Conservation (phyloP, 768 basidiomycete genomes). For the Tulasnella sp. region DNA sequence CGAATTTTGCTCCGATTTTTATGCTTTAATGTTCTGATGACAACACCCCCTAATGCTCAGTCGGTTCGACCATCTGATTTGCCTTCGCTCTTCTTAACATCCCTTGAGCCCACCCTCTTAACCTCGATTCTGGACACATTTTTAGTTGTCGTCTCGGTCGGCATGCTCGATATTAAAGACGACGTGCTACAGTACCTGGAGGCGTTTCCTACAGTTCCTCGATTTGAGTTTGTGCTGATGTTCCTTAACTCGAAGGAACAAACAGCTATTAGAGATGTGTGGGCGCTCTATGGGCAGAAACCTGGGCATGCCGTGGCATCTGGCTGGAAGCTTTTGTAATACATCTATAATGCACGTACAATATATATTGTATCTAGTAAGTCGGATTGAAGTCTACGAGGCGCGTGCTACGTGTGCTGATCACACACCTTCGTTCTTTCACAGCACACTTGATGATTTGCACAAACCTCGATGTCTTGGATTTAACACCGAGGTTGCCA, state of each 20-base stretch:
- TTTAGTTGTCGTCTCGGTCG: background rate
- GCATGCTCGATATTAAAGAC: background rate
- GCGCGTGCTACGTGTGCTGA: no score
- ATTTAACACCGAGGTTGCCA: no score
- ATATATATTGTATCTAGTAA: no score
- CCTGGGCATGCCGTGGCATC: background rate
- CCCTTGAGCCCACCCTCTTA: slow-evolving; percentile 56
- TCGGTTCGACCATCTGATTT: slow-evolving; percentile 43
- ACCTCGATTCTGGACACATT: slow-evolving; percentile 47
- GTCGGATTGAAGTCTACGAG: no score
- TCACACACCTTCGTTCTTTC: no score
- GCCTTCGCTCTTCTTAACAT: slow-evolving; percentile 54
- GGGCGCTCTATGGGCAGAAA: background rate
- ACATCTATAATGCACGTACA: no score
- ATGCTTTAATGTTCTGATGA: background rate
- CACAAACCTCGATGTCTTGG: no score
- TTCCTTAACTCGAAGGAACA: background rate
- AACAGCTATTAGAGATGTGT: background rate
- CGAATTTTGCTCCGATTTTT: background rate
- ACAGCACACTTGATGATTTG: no score
- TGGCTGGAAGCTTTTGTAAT: background rate
- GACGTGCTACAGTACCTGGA: background rate
- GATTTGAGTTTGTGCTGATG: background rate
- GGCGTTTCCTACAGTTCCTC: background rate
- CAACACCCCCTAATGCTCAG: slow-evolving; percentile 27